phyloP scores from a whole-genome alignment of 2,329 filamentous ascomycete genomes.

The Fusarium sp. region DNA sequence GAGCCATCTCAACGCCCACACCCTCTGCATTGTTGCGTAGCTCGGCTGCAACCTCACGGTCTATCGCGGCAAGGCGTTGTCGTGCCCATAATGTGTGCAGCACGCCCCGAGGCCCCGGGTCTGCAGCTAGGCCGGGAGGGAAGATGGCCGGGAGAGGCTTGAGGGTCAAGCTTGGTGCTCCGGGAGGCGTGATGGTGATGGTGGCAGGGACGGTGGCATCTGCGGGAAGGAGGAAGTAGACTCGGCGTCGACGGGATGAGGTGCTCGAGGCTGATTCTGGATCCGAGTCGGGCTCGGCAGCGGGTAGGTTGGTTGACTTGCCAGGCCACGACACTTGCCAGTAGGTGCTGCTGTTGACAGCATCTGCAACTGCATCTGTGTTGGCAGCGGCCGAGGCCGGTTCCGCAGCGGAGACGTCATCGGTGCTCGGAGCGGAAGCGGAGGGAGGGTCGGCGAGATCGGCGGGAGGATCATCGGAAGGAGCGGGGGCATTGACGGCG shows the following conservation, averaged over 20 bases:
- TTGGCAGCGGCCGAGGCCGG: constrained; percentile 16
- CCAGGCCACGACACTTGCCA: constrained; percentile 90
- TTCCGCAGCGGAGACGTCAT: constrained; percentile 34
- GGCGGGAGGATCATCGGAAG: constrained; percentile 14
- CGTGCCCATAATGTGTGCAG: constrained; percentile 93
- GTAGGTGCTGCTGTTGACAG: constrained; percentile 23
- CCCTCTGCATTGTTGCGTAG: constrained; percentile 80
- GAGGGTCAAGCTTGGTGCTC: constrained; percentile 61
- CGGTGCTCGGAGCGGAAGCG: constrained; percentile 19
- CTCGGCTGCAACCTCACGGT: constrained; percentile 81
- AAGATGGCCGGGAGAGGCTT: constrained; percentile 91
- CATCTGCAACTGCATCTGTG: background rate
- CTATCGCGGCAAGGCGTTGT: constrained; percentile 78
- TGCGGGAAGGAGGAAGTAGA: constrained; percentile 85
- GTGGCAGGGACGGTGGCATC: constrained; percentile 76
- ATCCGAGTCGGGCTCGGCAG: constrained; percentile 53
- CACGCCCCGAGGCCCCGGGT: constrained; percentile 80
- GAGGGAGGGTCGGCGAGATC: constrained; percentile 17
- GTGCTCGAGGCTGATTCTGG: constrained; percentile 44
- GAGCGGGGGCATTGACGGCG: constrained; percentile 31
- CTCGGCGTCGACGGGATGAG: constrained; percentile 60
- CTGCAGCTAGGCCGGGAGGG: constrained; percentile 76
- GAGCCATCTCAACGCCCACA: constrained; percentile 84
- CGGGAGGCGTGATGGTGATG: constrained; percentile 69
- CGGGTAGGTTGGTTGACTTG: constrained; percentile 77